Conservation (phyloP, 768 basidiomycete genomes). For the Leccinum obscurum region DNA sequence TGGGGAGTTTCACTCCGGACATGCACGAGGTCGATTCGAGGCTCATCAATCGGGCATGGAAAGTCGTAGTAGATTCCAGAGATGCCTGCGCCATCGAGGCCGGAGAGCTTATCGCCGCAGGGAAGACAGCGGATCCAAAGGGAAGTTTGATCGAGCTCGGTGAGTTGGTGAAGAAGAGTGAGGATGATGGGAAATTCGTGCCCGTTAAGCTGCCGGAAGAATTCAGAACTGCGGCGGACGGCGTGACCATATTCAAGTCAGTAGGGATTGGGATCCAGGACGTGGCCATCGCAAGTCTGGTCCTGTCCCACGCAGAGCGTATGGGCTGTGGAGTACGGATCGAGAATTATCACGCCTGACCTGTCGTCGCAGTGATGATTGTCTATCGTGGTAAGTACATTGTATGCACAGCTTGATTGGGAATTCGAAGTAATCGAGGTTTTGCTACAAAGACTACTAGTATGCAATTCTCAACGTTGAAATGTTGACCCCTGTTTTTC, state of each 20-base stretch:
- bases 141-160: constrained; percentile 67
- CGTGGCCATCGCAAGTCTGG: constrained; percentile 72
- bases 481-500: neutral
- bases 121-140: constrained; percentile 39
- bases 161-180: constrained; percentile 43
- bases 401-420: no score
- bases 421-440: neutral
- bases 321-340: constrained; percentile 53
- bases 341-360: constrained; percentile 41
- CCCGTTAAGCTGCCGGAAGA: constrained; percentile 13
- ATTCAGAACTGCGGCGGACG: constrained; percentile 32
- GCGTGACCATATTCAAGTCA: constrained; percentile 82
- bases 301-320: constrained; percentile 60
- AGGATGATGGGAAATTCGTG: constrained; percentile 7
- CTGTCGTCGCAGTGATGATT: neutral
- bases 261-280: constrained; percentile 90
- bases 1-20: constrained; percentile 77
- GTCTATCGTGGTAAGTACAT: neutral
- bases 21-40: constrained; percentile 76
- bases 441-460: no score
- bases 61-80: constrained; percentile 72
- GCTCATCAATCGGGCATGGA: constrained; percentile 55
- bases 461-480: no score
- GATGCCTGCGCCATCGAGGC: constrained; percentile 74
- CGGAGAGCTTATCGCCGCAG: constrained; percentile 69